Percentiles rank a stretch among this genome's conserved stretches.
Evolutionary conservation across 306 rosid genomes (phyloP).

Genomic region (Betula pendula): DNA sequence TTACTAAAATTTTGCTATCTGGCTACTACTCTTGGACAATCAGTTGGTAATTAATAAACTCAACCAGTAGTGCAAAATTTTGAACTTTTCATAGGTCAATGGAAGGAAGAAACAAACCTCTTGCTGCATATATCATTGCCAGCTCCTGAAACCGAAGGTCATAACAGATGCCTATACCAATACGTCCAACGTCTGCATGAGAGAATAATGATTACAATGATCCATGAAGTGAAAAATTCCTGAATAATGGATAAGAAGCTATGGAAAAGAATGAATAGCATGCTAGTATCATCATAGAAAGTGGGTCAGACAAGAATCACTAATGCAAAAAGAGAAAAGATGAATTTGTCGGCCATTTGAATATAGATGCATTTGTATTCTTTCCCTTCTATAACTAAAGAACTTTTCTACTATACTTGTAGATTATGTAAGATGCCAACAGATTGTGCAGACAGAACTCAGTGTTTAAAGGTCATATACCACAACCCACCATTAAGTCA

Average conservation of each 20-base stretch:
- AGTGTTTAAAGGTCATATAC: neutral
- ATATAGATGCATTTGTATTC: neutral
- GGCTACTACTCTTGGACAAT: neutral
- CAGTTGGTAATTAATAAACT: neutral
- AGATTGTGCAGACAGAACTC: neutral
- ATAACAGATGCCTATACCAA: slow-evolving; percentile 95
- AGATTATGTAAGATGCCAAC: neutral
- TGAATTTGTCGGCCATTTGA: neutral
- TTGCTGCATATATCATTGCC: slow-evolving; percentile 96
- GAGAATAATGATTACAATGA: slow-evolving; percentile 30
- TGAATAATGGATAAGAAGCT: slow-evolving; percentile 3
- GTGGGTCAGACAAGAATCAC: slow-evolving; percentile 6
- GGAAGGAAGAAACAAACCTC: slow-evolving; percentile 60
- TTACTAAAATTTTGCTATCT: neutral
- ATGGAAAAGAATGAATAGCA: slow-evolving; percentile 5
- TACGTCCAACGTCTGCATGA: slow-evolving; percentile 86
- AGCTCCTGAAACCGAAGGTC: slow-evolving; percentile 95
- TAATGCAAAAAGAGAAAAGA: slow-evolving; percentile 9
- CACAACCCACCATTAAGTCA: neutral
- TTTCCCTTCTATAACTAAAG: neutral
- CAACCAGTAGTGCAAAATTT: neutral
- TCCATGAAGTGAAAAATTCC: neutral
- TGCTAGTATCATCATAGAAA: slow-evolving; percentile 3
- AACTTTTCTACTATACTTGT: neutral
- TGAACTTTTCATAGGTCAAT: slow-evolving; percentile 12